Evolutionary conservation across 495 filamentous ascomycete species (phyloP), one percentile per base, ranked within the genome.

Genomic region (Cairneyella variabilis): DNA sequence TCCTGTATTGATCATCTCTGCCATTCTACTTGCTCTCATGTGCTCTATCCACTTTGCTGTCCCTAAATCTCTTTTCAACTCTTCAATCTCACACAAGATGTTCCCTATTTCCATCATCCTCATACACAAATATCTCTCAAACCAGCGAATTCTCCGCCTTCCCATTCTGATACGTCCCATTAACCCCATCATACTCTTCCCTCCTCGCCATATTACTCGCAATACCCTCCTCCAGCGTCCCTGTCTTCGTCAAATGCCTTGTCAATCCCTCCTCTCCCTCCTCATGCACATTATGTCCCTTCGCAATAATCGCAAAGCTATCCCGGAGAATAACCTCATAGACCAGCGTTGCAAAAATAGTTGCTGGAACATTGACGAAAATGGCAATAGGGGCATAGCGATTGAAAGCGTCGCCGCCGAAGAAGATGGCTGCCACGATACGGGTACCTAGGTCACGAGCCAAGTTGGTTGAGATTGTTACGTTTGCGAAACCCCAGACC

Each of bases 351-450:
- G 76, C 73, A 43, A 80, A 74, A 7, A 80, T 43, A 18, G 76
- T 80, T 14, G 76, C 76, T 0, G 77, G 77, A 14, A 80, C 63
- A 53, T 78, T 80, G 36, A 76, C 70, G 21, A 78, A 58, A 3
- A 80, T 71, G 0, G 68, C 60, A 43, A 80, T 80, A 65, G 76
- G 71, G 17, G 64, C 54, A 53, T 79, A 79, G 28, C 69, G 59
- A 18, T 69, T 55, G 45, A 78, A 79, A 1, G 68, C 70, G 41
- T 79, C 74, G 3, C 69, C 61, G 3, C 41, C 48, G 12, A 30
- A 51, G 66, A 76, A 79, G 41, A 80, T 78, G 11, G 77, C 77
- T 7, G 75, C 77, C 7, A 78, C 76, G 34, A 79, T 73, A n/a
- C 76, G 67, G 0, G 72, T 69, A 3, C 76, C 76, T 8, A 80